Percentiles rank a stretch among this genome's conserved stretches.
Conservation (phyloP, 2,329 filamentous ascomycete species). For the Pseudogymnoascus sp. region DNA sequence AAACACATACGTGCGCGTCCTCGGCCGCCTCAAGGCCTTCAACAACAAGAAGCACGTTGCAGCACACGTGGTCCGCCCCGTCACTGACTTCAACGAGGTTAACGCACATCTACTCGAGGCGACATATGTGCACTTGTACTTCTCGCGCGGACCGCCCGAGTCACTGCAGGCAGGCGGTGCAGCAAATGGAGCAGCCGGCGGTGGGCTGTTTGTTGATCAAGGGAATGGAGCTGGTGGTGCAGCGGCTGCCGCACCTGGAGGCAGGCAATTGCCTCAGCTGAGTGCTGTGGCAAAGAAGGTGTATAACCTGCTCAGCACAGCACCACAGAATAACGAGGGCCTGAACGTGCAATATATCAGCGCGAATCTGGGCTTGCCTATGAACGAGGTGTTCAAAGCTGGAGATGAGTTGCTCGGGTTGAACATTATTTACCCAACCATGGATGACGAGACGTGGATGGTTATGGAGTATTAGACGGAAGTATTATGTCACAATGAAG, state of each 20-base stretch:
- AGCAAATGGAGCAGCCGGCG: slow-evolving; percentile 22
- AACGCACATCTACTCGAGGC: slow-evolving; percentile 88
- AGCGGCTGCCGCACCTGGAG: slow-evolving; percentile 23
- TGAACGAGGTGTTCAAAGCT: slow-evolving; percentile 65
- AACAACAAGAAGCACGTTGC: slow-evolving; percentile 75
- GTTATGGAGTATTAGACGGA: slow-evolving; percentile 57
- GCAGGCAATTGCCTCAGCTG: slow-evolving; percentile 34
- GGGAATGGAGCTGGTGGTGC: slow-evolving; percentile 30
- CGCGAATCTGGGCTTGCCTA: slow-evolving; percentile 53
- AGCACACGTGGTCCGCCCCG: slow-evolving; percentile 70
- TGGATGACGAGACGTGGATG: slow-evolving; percentile 90
- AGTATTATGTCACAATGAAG: background rate
- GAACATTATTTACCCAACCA: slow-evolving; percentile 79
- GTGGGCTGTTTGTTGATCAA: slow-evolving; percentile 29
- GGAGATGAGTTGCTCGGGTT: slow-evolving; percentile 69
- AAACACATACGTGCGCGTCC: slow-evolving; percentile 78
- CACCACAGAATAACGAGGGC: slow-evolving; percentile 71
- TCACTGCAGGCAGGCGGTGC: slow-evolving; percentile 31
- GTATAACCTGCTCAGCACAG: slow-evolving; percentile 59
- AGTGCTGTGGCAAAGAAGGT: slow-evolving; percentile 58
- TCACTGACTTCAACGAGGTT: slow-evolving; percentile 85
- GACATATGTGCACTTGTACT: slow-evolving; percentile 78
- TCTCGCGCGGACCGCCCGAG: slow-evolving; percentile 59
- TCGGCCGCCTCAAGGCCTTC: slow-evolving; percentile 76
- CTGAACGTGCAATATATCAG: slow-evolving; percentile 74